phyloP scores from a whole-genome alignment of 2,329 filamentous ascomycete species.

The Colletotrichum orbiculare region DNA sequence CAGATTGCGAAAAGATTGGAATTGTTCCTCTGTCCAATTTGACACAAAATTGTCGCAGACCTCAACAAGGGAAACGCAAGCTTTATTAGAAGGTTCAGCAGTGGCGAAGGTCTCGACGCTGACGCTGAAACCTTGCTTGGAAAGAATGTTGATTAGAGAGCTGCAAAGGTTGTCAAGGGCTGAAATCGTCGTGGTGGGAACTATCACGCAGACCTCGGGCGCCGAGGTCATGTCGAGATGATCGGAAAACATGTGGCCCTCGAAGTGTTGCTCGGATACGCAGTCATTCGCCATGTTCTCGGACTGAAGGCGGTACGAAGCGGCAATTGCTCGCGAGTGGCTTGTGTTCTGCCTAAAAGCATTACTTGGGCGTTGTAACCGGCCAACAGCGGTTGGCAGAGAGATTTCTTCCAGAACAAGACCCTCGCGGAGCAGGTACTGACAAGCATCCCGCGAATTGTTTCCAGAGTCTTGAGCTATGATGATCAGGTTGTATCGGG shows the following conservation, averaged over 20 bases:
- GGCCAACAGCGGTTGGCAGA: not conserved
- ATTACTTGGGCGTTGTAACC: not conserved
- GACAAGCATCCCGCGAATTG: slow-evolving; percentile 35
- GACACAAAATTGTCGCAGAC: slow-evolving; percentile 49
- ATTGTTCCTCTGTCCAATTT: slow-evolving; percentile 51
- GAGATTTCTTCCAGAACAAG: slow-evolving; percentile 41
- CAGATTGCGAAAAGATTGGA: slow-evolving; percentile 53
- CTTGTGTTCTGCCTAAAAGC: too few relatives aligned
- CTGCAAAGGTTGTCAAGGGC: not conserved
- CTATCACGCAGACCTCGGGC: slow-evolving; percentile 9
- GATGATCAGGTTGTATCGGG: slow-evolving; percentile 50
- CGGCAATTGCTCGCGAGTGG: too few relatives aligned
- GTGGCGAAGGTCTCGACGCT: slow-evolving; percentile 3
- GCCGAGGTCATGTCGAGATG: not conserved
- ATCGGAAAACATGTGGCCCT: slow-evolving; percentile 4
- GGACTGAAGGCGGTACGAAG: not conserved
- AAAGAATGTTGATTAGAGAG: not conserved
- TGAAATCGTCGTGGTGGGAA: slow-evolving; percentile 7
- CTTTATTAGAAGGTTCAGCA: slow-evolving; percentile 39
- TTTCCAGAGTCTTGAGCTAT: slow-evolving; percentile 32
- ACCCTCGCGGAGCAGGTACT: slow-evolving; percentile 44
- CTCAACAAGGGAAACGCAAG: slow-evolving; percentile 61
- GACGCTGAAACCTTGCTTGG: slow-evolving; percentile 10
- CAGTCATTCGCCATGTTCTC: not conserved
- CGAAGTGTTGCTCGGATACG: slow-evolving; percentile 26